These are phyloP conservation scores for Eucalyptus globulus DNA, from an alignment of 345 rosid species.

Conservation along the genomic window DNA sequence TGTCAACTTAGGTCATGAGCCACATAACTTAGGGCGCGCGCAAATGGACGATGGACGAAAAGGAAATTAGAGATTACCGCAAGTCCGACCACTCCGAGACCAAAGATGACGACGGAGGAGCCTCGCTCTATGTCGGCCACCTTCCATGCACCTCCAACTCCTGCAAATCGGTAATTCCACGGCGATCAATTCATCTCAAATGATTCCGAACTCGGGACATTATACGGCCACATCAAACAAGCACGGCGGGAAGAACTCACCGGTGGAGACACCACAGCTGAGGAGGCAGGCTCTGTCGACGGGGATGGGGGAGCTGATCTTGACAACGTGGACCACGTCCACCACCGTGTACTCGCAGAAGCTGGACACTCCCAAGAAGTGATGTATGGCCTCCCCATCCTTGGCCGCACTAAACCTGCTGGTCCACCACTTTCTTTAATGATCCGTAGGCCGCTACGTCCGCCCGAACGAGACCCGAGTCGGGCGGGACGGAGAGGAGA, in stretches of 20 bases:
- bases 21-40: background rate
- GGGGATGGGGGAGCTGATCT: slow-evolving; percentile 21
- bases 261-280: slow-evolving; percentile 55
- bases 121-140: slow-evolving; percentile 44
- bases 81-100: slow-evolving; percentile 65
- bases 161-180: slow-evolving; percentile 4
- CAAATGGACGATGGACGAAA: background rate
- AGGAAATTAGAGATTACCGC: slow-evolving; percentile 17
- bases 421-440: background rate
- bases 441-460: background rate
- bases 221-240: background rate
- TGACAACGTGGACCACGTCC: slow-evolving; percentile 42
- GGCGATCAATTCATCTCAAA: background rate
- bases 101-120: slow-evolving; percentile 64
- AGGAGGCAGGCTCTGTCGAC: slow-evolving; percentile 45
- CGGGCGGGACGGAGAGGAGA: background rate
- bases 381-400: slow-evolving; percentile 39
- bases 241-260: background rate
- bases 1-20: background rate
- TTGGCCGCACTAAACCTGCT: slow-evolving; percentile 31
- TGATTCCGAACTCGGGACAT: background rate
- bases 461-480: background rate
- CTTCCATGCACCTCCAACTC: slow-evolving; percentile 66
- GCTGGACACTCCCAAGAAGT: slow-evolving; percentile 50
- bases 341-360: slow-evolving; percentile 64